phyloP scores from a whole-genome alignment of 805 yeast genomes.

The Candida railenensis region DNA sequence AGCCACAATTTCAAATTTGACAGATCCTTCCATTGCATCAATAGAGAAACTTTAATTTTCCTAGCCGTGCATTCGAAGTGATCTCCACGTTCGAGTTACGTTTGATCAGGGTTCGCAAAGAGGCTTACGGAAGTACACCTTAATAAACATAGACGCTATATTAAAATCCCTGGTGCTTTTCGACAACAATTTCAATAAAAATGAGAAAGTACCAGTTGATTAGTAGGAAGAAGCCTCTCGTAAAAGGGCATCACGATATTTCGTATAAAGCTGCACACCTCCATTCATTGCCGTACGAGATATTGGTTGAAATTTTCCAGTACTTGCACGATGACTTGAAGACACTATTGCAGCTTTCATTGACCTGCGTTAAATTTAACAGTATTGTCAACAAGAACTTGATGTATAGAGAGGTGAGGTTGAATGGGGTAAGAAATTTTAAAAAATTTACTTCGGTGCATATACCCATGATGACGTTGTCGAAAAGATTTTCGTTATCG shows the following conservation, averaged over 20 bases:
- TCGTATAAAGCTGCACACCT: slow-evolving; percentile 32
- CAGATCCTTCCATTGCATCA: background rate
- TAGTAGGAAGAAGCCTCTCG: slow-evolving; percentile 27
- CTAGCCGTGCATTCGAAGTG: no score
- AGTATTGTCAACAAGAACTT: slow-evolving; percentile 33
- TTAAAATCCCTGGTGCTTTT: background rate
- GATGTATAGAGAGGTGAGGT: slow-evolving; percentile 32
- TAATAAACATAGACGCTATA: background rate
- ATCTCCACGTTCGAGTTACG: slow-evolving; percentile 1
- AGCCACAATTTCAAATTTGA: background rate
- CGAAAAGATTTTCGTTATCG: slow-evolving; percentile 18
- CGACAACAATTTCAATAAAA: background rate
- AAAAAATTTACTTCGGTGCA: slow-evolving; percentile 35
- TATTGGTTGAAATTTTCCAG: slow-evolving; percentile 33
- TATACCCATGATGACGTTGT: slow-evolving; percentile 18
- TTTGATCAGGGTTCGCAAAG: background rate
- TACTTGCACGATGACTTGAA: slow-evolving; percentile 18
- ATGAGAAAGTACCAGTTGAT: slow-evolving; percentile 45
- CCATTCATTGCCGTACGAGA: slow-evolving; percentile 43
- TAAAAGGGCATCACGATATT: slow-evolving; percentile 2
- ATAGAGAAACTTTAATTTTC: slow-evolving; percentile 1
- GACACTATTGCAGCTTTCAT: slow-evolving; percentile 25
- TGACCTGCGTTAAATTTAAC: slow-evolving; percentile 37
- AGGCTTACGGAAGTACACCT: background rate
- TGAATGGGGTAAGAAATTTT: slow-evolving; percentile 27